Conservation (phyloP, 1,139 yeast genomes). For the Blastobotrys serpentis region DNA sequence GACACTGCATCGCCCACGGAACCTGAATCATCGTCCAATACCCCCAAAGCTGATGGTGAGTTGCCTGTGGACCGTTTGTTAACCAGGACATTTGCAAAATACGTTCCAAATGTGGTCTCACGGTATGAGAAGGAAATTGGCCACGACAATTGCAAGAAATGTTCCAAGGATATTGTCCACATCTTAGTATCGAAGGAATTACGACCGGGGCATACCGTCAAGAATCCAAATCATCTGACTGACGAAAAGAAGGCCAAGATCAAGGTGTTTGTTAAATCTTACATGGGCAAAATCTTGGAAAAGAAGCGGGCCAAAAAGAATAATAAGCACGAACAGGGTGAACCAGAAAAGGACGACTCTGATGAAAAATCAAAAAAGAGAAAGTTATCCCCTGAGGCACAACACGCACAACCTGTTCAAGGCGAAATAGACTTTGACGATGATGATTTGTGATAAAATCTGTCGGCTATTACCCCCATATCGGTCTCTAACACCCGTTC, state of each 20-base stretch:
- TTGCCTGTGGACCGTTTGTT: conserved; percentile 5
- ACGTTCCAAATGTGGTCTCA: conserved; percentile 76
- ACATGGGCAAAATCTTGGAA: conserved; percentile 70
- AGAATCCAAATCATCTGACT: conserved; percentile 50
- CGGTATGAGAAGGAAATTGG: conserved; percentile 66
- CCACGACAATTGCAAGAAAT: conserved; percentile 68
- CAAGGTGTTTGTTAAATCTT: conserved; percentile 58
- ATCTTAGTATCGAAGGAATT: conserved; percentile 62
- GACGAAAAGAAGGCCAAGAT: conserved; percentile 66
- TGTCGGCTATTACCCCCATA: too few species aligned
- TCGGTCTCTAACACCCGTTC: background rate
- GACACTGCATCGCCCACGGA: conserved; percentile 25
- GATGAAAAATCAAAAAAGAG: background rate
- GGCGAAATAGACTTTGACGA: background rate
- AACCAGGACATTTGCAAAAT: conserved; percentile 57
- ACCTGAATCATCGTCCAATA: conserved; percentile 13
- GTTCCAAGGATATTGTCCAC: conserved; percentile 75
- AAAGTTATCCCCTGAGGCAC: too few species aligned
- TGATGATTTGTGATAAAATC: too few species aligned
- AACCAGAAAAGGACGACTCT: background rate
- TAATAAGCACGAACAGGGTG: background rate
- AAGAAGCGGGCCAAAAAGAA: conserved; percentile 40
- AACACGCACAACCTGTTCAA: too few species aligned
- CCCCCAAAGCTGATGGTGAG: conserved; percentile 24
- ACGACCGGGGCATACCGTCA: conserved; percentile 28